Conservation (phyloP, 2,329 filamentous ascomycete genomes). For the Claviceps sp. region DNA sequence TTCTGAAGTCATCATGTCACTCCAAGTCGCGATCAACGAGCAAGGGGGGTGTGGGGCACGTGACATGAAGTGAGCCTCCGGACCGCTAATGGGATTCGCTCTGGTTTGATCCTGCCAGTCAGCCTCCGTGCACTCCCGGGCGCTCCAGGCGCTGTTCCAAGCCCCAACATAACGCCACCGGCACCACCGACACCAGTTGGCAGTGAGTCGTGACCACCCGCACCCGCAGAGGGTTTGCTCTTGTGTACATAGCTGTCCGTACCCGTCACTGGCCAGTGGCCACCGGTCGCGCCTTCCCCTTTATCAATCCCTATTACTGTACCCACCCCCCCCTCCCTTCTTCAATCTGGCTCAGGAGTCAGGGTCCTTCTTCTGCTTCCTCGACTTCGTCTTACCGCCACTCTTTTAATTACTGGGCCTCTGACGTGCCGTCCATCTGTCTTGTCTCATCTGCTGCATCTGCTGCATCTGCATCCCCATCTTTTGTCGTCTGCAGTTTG, state of each 20-base stretch:
- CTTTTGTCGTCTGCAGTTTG: background rate
- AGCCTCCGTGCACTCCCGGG: background rate
- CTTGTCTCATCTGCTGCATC: background rate
- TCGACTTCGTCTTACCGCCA: background rate
- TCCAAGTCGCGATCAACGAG: too few species aligned
- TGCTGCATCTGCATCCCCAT: background rate
- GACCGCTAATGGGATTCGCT: too few species aligned
- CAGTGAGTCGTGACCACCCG: background rate
- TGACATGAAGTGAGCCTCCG: too few species aligned
- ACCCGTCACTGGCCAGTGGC: background rate
- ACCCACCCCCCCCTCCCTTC: background rate
- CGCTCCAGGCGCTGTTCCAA: background rate
- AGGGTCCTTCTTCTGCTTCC: constrained; percentile 1
- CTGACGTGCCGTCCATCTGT: background rate
- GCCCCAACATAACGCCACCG: background rate
- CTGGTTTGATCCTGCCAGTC: background rate
- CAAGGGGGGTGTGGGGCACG: too few species aligned
- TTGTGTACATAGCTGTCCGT: background rate
- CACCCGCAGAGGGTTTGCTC: background rate
- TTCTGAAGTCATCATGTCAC: too few species aligned
- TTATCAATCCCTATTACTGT: background rate
- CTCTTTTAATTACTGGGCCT: background rate
- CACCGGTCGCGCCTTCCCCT: background rate
- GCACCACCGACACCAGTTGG: background rate
- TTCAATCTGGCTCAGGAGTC: background rate